These are phyloP conservation scores for Pyronema domesticum DNA, from an alignment of 495 filamentous ascomycete species.

Conservation along the genomic window DNA sequence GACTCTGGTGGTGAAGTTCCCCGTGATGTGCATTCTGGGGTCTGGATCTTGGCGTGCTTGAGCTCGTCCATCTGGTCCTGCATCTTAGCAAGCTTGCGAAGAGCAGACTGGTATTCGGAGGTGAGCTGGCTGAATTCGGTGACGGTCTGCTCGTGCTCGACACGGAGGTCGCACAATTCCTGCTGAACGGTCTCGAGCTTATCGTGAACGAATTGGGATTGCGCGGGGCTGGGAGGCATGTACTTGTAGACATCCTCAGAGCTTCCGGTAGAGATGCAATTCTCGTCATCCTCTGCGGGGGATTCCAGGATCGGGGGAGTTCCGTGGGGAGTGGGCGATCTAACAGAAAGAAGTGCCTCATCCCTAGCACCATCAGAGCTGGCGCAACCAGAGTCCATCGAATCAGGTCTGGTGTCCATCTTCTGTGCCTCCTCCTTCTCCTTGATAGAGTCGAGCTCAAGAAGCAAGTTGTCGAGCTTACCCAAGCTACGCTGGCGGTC, in stretches of 20 bases:
- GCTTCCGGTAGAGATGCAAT: background rate
- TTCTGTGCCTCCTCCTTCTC: conserved; percentile 22
- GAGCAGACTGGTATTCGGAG: conserved; percentile 76
- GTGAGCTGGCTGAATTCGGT: conserved; percentile 67
- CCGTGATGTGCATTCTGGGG: conserved; percentile 24
- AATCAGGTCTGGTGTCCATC: background rate
- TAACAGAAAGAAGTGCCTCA: background rate
- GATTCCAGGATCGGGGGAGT: conserved; percentile 3
- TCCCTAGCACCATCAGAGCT: background rate
- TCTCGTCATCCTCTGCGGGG: background rate
- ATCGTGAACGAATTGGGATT: conserved; percentile 72
- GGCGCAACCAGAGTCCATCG: background rate
- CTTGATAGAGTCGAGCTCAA: conserved; percentile 61
- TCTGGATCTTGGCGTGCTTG: conserved; percentile 41
- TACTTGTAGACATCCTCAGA: conserved; percentile 11
- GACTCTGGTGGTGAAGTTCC: conserved; percentile 36
- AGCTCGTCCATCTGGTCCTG: conserved; percentile 77
- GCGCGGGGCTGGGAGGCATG: conserved; percentile 49
- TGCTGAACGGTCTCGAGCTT: conserved; percentile 85
- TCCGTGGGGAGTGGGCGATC: background rate
- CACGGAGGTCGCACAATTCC: conserved; percentile 75
- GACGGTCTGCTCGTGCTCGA: conserved; percentile 73
- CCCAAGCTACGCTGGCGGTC: conserved; percentile 90
- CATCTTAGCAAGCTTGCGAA: conserved; percentile 61
- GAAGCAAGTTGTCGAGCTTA: conserved; percentile 77